phyloP scores from a whole-genome alignment of 129 eudicot species.

The Cynara cardunculus region DNA sequence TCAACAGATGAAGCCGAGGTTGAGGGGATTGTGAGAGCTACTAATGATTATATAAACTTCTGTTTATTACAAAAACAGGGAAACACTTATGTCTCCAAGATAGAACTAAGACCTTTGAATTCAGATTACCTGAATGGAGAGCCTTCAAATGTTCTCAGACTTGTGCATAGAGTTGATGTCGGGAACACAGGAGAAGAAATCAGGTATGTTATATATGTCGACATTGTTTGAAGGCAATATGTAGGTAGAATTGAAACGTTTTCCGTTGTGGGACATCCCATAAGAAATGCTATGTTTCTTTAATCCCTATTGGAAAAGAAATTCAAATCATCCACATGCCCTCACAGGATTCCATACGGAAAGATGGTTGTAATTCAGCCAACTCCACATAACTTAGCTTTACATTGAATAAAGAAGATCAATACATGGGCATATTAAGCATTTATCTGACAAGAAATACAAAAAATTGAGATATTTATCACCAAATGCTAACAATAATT shows the following conservation, averaged over 20 bases:
- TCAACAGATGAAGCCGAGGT: conserved; percentile 36
- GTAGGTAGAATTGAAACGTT: neutral
- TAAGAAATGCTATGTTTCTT: neutral
- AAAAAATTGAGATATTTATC: too few relatives aligned
- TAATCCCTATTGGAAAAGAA: neutral
- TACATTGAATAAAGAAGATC: neutral
- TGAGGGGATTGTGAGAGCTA: conserved; percentile 56
- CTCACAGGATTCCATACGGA: neutral
- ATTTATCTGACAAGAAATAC: neutral
- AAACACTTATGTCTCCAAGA: conserved; percentile 51
- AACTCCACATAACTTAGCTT: too few relatives aligned
- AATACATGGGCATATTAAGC: neutral
- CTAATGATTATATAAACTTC: conserved; percentile 31
- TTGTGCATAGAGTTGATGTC: conserved; percentile 56
- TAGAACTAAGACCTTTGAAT: conserved; percentile 50
- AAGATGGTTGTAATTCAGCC: neutral
- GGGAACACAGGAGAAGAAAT: conserved; percentile 44
- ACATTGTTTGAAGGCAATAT: neutral
- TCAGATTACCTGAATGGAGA: conserved; percentile 35
- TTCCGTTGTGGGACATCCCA: neutral
- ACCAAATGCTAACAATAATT: too few relatives aligned
- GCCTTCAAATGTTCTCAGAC: conserved; percentile 41
- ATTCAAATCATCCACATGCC: neutral
- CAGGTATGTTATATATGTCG: conserved; percentile 43
- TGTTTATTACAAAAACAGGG: conserved; percentile 49